Conservation (phyloP, 768 basidiomycete genomes). For the Tubosaeta sp. region DNA sequence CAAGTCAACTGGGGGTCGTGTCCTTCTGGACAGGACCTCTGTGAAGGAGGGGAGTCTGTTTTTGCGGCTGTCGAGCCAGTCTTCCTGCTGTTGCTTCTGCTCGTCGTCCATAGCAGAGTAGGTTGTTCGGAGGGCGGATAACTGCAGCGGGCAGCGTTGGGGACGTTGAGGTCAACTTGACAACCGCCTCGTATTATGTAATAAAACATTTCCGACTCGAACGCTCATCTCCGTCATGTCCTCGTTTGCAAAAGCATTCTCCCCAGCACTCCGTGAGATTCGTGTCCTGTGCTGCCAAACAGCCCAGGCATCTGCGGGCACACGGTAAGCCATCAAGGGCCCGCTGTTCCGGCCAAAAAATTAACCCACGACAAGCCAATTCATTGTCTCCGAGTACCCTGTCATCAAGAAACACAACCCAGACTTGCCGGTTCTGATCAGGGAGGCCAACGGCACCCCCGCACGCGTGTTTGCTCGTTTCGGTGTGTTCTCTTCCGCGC, state of each 20-base stretch:
- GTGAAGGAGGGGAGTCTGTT: constrained; percentile 82
- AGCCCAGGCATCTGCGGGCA: constrained; percentile 71
- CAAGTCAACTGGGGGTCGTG: constrained; percentile 92
- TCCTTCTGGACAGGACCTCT: constrained; percentile 87
- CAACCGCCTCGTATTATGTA: constrained; percentile 26
- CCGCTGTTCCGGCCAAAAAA: background rate
- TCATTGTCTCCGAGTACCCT: constrained; percentile 71
- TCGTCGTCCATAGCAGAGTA: constrained; percentile 48
- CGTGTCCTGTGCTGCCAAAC: constrained; percentile 79
- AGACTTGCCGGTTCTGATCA: constrained; percentile 77
- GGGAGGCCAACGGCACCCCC: constrained; percentile 75
- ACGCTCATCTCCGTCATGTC: constrained; percentile 42
- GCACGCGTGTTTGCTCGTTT: constrained; percentile 83
- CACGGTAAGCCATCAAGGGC: constrained; percentile 49
- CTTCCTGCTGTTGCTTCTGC: constrained; percentile 54
- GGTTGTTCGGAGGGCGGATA: constrained; percentile 3
- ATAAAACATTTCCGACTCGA: constrained; percentile 5
- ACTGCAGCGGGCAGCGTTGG: constrained; percentile 14
- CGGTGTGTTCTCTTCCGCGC: constrained; percentile 48
- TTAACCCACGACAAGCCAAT: constrained; percentile 54
- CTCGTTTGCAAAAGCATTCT: constrained; percentile 66
- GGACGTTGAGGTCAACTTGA: constrained; percentile 17
- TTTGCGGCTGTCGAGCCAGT: constrained; percentile 66
- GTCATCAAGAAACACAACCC: constrained; percentile 79
- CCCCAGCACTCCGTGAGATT: constrained; percentile 76